Evolutionary conservation across 164 flowering plant genomes (phyloP).

Genomic region (Magnolia changhungtana): DNA sequence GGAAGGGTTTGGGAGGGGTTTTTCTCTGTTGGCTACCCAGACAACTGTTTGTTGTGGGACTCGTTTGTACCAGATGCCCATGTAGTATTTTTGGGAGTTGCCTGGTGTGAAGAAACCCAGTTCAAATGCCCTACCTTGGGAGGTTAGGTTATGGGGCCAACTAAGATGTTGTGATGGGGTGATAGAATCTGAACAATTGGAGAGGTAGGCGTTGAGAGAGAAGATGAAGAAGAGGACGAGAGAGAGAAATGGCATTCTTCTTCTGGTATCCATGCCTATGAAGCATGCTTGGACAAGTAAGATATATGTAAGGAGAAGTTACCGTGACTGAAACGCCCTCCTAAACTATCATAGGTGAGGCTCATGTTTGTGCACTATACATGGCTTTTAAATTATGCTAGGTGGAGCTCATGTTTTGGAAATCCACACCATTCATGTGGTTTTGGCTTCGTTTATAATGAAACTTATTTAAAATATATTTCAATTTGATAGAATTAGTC

Average conservation of each 20-base stretch:
- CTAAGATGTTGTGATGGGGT: slow-evolving; percentile 10
- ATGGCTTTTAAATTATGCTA: no score
- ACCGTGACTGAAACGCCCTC: no score
- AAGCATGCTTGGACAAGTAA: no score
- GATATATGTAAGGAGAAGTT: no score
- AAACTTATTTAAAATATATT: no score
- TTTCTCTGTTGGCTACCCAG: slow-evolving; percentile 26
- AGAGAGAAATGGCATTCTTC: neutral
- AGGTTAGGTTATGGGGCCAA: slow-evolving; percentile 17
- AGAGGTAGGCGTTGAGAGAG: neutral
- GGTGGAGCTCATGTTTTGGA: no score
- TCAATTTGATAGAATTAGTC: no score
- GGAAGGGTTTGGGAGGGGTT: slow-evolving; percentile 11
- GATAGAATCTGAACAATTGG: neutral
- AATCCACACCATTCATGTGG: no score
- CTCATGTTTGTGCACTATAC: no score
- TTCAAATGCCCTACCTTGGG: slow-evolving; percentile 16
- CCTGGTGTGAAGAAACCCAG: slow-evolving; percentile 31
- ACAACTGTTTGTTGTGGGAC: slow-evolving; percentile 10
- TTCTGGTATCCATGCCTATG: neutral
- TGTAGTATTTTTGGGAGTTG: slow-evolving; percentile 19
- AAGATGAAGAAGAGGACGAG: neutral
- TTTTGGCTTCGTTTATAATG: no score
- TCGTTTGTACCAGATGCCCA: slow-evolving; percentile 28
- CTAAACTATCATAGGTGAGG: no score